These are phyloP conservation scores for Ensete glaucum DNA, from an alignment of 176 grass and related monocot genomes.

Conservation along the genomic window DNA sequence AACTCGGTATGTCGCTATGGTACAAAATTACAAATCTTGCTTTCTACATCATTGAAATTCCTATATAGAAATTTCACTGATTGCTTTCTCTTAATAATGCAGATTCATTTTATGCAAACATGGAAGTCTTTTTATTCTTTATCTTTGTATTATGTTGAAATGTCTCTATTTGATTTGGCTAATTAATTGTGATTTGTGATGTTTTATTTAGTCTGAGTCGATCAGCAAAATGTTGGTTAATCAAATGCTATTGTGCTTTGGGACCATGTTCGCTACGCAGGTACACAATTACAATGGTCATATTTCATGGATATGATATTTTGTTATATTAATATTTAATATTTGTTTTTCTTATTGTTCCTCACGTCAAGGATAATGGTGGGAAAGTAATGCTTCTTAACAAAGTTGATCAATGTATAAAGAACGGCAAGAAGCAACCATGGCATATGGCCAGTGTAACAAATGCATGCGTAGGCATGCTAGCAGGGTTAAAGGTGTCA, in stretches of 20 bases:
- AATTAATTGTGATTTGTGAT: neutral
- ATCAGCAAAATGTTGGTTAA: constrained; percentile 83
- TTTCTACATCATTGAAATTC: neutral
- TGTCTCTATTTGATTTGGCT: neutral
- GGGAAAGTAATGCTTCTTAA: constrained; percentile 65
- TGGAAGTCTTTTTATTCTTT: neutral
- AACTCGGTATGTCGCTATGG: too few relatives aligned
- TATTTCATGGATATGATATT: constrained; percentile 12
- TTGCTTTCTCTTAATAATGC: neutral
- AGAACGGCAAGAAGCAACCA: constrained; percentile 55
- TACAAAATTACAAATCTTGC: too few relatives aligned
- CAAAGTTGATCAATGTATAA: constrained; percentile 74
- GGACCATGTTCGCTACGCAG: constrained; percentile 87
- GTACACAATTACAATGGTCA: constrained; percentile 22
- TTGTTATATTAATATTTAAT: constrained; percentile 14
- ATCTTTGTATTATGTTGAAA: neutral
- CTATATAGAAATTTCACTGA: neutral
- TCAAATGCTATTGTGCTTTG: constrained; percentile 90
- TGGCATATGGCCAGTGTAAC: constrained; percentile 62
- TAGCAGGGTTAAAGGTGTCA: constrained; percentile 83
- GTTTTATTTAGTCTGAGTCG: constrained; percentile 50
- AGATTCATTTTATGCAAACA: neutral
- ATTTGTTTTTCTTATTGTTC: constrained; percentile 15
- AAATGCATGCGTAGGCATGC: constrained; percentile 77
- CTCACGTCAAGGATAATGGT: constrained; percentile 56